These are phyloP conservation scores for Melaleuca quinquenervia DNA, from an alignment of 345 rosid species.

Conservation along the genomic window DNA sequence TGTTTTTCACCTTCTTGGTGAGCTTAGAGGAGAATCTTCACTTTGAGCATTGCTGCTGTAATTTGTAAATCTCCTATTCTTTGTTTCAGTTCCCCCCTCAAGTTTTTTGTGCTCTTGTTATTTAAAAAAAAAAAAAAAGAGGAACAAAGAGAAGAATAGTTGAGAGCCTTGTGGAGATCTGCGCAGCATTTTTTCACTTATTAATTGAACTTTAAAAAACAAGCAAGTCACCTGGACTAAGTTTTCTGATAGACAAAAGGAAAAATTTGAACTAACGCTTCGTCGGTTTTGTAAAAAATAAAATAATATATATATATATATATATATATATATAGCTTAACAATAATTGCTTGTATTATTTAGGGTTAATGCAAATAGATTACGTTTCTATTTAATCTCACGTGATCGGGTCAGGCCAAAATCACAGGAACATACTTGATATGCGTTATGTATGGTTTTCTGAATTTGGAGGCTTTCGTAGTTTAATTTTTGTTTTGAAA, in stretches of 20 bases:
- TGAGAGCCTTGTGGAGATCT: neutral
- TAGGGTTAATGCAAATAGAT: too few species aligned
- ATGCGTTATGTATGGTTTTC: neutral
- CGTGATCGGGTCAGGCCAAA: too few species aligned
- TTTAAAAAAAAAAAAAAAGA: neutral
- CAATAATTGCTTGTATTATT: neutral
- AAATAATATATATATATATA: too few species aligned
- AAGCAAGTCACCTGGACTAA: neutral
- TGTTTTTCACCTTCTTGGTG: neutral
- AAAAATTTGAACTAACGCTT: neutral
- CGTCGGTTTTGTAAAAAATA: rapidly evolving
- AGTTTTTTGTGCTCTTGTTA: neutral
- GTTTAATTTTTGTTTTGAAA: too few species aligned
- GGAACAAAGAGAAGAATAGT: neutral
- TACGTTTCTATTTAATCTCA: neutral
- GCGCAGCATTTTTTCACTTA: neutral
- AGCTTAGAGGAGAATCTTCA: neutral
- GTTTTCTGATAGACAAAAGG: neutral
- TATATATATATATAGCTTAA: too few species aligned
- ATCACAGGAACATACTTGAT: neutral
- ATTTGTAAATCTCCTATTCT: neutral
- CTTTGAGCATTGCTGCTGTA: neutral
- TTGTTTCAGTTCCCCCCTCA: neutral
- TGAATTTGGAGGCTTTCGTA: too few species aligned
- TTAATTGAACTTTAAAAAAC: neutral